Evolutionary conservation across 352 stramenopile species (phyloP), one percentile per base, ranked within the genome.

Genomic region (Plasmopara halstedii): DNA sequence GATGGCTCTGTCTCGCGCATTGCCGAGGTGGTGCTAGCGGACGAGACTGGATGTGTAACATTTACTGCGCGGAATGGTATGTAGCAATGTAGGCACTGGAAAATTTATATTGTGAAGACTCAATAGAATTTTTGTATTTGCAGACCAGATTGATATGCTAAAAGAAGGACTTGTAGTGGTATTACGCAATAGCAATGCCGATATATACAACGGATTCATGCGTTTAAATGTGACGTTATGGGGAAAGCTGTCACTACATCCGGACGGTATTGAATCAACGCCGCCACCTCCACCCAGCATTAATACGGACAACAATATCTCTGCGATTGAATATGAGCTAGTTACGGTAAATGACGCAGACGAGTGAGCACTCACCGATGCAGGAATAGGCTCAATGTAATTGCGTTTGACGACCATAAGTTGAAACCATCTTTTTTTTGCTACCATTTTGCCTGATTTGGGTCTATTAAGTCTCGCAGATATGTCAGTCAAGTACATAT

Each of bases 181-280:
- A 18, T 60, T 89, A 52, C 79, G 82, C 62, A 94, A 94, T 56
- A 73, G 70, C 50, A 88, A 75, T 46, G 79, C 73, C 33, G 82
- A 88, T 32, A 83, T 94, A 20, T 91, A 85, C 54, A 87, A 88
- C 46, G 79, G 79, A 4, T 94, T 88, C 49, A 81, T 91, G 76
- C 56, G 82, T 17, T 66, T 94, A 19, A 88, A 88, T 49, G 79
- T 94, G 50, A 85, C 73, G n/a, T 62, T 87, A 32, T 94, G 79
- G 79, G 82, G 82, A 18, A 94, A 94, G 47, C 55, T 94, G 19
- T 62, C 73, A 6, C 27, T 27, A 31, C 66, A 94, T 59, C 82
- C 82, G 13, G 82, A 94, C 39, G 75, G 63, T 18, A 49, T 94
- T 31, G 70, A 50, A 13, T 94, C 82, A 22, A 94, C 82, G 10